Percentiles rank a stretch among this genome's conserved stretches.
phyloP scores from a whole-genome alignment of 1,139 yeast species.

The Tardiomyces digboiensis region DNA sequence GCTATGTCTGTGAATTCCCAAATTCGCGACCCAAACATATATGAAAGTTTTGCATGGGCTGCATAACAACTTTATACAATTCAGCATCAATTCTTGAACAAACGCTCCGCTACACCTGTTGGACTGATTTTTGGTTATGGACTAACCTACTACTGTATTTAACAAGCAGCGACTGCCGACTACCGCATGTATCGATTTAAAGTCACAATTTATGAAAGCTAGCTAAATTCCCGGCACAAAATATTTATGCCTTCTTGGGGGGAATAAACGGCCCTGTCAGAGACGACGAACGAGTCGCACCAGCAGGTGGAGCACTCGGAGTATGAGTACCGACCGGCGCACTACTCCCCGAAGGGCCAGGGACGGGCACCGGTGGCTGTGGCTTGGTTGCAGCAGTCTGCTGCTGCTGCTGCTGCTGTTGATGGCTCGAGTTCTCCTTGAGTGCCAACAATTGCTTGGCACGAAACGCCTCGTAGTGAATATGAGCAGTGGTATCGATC shows the following conservation, averaged over 20 bases:
- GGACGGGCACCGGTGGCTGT: conserved; percentile 31
- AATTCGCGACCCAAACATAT: too few species aligned
- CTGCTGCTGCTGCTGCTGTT: conserved; percentile 6
- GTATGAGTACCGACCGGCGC: background rate
- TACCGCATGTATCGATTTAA: too few species aligned
- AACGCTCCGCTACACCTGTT: too few species aligned
- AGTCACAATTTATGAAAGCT: too few species aligned
- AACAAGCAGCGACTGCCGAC: too few species aligned
- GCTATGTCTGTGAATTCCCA: too few species aligned
- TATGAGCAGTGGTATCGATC: conserved; percentile 82
- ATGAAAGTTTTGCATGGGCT: too few species aligned
- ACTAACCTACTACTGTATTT: too few species aligned
- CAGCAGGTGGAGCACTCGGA: background rate
- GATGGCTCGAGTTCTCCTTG: conserved; percentile 63
- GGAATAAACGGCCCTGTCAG: background rate
- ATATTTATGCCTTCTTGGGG: background rate
- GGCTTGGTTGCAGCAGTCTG: too few species aligned
- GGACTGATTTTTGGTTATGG: too few species aligned
- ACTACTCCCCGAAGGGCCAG: background rate
- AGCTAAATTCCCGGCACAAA: background rate
- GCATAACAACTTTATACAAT: too few species aligned
- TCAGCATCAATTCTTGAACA: too few species aligned
- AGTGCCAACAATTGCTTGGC: conserved; percentile 88
- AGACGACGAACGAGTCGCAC: background rate
- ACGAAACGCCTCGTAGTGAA: conserved; percentile 90